These are phyloP conservation scores for Tolypocladium paradoxum DNA, from an alignment of 2,329 filamentous ascomycete genomes.

Conservation along the genomic window DNA sequence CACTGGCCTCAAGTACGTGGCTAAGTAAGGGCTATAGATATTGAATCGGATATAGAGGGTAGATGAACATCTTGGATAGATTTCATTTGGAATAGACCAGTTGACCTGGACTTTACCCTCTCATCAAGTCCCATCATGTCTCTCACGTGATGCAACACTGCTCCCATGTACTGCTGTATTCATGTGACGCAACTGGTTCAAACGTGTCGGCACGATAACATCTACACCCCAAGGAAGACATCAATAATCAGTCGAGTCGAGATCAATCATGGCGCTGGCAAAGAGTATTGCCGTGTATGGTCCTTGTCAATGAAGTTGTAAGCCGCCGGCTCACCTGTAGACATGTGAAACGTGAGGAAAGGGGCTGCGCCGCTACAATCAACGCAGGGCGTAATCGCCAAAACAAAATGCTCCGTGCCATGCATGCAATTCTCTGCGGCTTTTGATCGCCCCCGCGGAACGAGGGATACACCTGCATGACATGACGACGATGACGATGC, in stretches of 20 bases:
- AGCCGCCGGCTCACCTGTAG: too few species aligned
- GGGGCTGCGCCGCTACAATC: background rate
- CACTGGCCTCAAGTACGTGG: constrained; percentile 27
- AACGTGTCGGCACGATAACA: background rate
- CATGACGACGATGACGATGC: background rate
- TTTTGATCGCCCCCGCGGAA: too few species aligned
- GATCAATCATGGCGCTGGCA: background rate
- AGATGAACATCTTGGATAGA: background rate
- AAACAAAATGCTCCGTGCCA: background rate
- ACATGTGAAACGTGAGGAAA: background rate
- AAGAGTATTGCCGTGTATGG: background rate
- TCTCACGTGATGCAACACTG: background rate
- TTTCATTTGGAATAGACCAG: background rate
- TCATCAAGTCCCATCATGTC: background rate
- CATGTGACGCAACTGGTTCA: background rate
- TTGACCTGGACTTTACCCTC: background rate
- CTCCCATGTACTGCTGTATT: background rate
- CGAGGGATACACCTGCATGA: background rate
- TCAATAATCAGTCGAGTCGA: background rate
- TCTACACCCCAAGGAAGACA: background rate
- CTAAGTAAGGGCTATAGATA: constrained; percentile 6
- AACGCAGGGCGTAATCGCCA: background rate
- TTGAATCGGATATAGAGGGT: background rate
- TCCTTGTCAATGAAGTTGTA: too few species aligned
- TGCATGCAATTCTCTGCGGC: background rate